Evolutionary conservation across 805 yeast genomes (phyloP).

Genomic region (Lipomyces spencermartinsiae): DNA sequence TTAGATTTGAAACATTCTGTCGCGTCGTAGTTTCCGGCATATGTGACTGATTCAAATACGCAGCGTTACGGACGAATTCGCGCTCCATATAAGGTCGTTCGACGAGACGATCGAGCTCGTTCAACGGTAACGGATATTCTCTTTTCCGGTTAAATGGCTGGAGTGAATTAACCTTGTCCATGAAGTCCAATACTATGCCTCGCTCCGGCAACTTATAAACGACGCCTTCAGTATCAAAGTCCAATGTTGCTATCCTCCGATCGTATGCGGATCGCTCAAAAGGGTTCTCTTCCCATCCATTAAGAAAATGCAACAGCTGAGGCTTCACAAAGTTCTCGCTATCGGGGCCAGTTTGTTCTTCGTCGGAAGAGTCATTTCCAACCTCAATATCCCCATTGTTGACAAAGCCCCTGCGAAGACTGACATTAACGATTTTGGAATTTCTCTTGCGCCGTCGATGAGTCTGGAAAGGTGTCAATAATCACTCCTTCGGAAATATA

Average conservation of each 20-base stretch:
- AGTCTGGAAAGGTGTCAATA: slow-evolving; percentile 44
- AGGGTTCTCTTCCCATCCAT: slow-evolving; percentile 30
- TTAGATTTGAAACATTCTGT: slow-evolving; percentile 24
- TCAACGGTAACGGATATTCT: slow-evolving; percentile 12
- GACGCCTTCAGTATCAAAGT: slow-evolving; percentile 50
- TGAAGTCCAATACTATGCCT: slow-evolving; percentile 71
- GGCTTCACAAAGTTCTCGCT: slow-evolving; percentile 31
- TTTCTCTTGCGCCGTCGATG: slow-evolving; percentile 53
- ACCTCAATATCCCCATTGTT: slow-evolving; percentile 69
- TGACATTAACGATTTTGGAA: slow-evolving; percentile 61
- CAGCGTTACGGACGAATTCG: slow-evolving; percentile 34
- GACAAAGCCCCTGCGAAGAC: slow-evolving; percentile 56
- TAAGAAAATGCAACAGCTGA: slow-evolving; percentile 29
- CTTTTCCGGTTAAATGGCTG: slow-evolving; percentile 17
- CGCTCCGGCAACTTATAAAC: slow-evolving; percentile 72
- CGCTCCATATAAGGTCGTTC: slow-evolving; percentile 32
- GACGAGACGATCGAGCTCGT: slow-evolving; percentile 32
- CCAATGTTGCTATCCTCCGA: slow-evolving; percentile 41
- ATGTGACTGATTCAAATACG: slow-evolving; percentile 41
- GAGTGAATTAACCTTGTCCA: slow-evolving; percentile 56
- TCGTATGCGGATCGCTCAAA: slow-evolving; percentile 18
- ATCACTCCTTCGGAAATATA: neutral
- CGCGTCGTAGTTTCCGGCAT: slow-evolving; percentile 26
- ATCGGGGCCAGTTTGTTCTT: slow-evolving; percentile 39
- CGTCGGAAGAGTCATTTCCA: slow-evolving; percentile 51